Percentiles rank a stretch among this genome's conserved stretches.
phyloP scores from a whole-genome alignment of 2,329 filamentous ascomycete species.

The Fusarium citri region DNA sequence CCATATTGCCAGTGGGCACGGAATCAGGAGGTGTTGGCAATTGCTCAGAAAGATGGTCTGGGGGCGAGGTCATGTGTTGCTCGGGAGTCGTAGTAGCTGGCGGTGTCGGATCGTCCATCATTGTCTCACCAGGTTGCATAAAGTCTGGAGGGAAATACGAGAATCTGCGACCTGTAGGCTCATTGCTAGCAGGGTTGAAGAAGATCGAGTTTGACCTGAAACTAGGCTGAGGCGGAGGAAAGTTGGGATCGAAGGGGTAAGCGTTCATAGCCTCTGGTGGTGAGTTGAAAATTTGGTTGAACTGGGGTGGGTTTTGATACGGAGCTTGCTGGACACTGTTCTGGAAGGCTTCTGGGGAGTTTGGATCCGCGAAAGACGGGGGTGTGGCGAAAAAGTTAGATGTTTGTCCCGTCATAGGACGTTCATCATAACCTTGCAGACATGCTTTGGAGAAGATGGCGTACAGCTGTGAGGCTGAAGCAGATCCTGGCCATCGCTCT shows the following conservation, averaged over 20 bases:
- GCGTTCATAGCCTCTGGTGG: constrained; percentile 64
- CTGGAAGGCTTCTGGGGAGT: constrained; percentile 49
- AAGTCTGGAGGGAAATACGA: constrained; percentile 73
- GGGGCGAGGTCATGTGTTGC: constrained; percentile 46
- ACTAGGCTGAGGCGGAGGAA: constrained; percentile 60
- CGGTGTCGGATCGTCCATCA: constrained; percentile 52
- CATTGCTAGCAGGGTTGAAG: constrained; percentile 66
- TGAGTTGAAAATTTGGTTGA: constrained; percentile 69
- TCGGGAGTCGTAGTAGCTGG: constrained; percentile 48
- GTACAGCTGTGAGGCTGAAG: constrained; percentile 86
- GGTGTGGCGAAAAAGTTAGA: constrained; percentile 52
- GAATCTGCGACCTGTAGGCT: constrained; percentile 67
- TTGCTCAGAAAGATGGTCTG: constrained; percentile 50
- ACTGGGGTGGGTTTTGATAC: constrained; percentile 64
- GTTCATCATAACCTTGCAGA: constrained; percentile 84
- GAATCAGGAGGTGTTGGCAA: constrained; percentile 61
- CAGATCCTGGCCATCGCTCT: constrained; percentile 91
- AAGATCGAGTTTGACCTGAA: constrained; percentile 77
- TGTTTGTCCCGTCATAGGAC: constrained; percentile 45
- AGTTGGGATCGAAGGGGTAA: constrained; percentile 58
- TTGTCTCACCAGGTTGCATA: constrained; percentile 49
- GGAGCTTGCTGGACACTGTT: constrained; percentile 51
- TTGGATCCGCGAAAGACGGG: constrained; percentile 48
- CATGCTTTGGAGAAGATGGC: constrained; percentile 87
- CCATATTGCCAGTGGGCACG: constrained; percentile 47